phyloP scores from a whole-genome alignment of 2,329 filamentous ascomycete genomes.

The Epichloe amarillans region DNA sequence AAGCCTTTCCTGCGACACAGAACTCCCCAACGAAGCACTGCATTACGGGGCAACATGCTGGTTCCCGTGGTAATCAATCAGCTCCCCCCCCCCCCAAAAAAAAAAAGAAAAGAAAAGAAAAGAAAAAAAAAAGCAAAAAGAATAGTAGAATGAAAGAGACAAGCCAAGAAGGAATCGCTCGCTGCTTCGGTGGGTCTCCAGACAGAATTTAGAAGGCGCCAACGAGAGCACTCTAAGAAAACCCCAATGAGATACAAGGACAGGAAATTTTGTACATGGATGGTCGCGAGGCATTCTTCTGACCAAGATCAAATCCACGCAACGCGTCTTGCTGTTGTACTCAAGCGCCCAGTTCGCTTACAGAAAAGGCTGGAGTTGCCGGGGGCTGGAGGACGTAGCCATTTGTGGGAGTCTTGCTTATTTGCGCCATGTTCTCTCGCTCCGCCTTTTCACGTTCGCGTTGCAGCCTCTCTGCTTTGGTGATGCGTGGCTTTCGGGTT shows the following conservation, averaged over 20 bases:
- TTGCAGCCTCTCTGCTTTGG: constrained; percentile 71
- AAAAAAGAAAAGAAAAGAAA: neutral
- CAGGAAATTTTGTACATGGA: neutral
- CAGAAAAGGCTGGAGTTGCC: constrained; percentile 22
- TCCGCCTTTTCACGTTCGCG: constrained; percentile 73
- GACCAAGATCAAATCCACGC: neutral
- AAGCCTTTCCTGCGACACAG: neutral
- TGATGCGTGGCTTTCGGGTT: constrained; percentile 70
- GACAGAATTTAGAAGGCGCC: too few species aligned
- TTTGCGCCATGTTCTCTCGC: constrained; percentile 40
- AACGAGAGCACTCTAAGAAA: too few species aligned
- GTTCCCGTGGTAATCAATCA: neutral
- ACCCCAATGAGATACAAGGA: too few species aligned
- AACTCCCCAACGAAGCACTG: neutral
- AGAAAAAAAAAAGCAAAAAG: neutral
- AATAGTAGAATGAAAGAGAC: neutral
- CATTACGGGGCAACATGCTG: neutral
- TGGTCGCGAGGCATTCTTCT: neutral
- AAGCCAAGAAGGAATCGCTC: neutral
- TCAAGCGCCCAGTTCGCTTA: constrained; percentile 23
- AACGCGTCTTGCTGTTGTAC: too few species aligned
- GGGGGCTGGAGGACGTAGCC: constrained; percentile 26
- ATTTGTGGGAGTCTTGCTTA: constrained; percentile 24
- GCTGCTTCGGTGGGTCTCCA: too few species aligned
- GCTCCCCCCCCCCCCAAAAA: neutral